Conservation (phyloP, 1,284 basidiomycete species). For the Boletus holoroseus region DNA sequence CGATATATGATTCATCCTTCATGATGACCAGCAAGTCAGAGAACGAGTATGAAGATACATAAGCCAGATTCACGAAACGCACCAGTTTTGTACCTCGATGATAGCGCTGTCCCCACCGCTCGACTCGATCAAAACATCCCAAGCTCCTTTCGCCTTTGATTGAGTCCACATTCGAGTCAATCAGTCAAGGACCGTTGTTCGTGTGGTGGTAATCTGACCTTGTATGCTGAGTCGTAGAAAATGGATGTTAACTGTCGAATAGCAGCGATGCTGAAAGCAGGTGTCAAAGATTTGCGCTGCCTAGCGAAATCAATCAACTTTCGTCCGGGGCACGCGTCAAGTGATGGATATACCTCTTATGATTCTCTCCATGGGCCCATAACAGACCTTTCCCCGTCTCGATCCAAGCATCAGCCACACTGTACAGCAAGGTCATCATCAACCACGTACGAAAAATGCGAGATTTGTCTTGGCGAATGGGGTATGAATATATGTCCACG, state of each 20-base stretch:
- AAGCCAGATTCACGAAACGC: neutral
- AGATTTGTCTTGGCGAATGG: constrained; percentile 37
- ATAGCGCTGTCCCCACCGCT: constrained; percentile 25
- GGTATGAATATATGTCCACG: constrained; percentile 43
- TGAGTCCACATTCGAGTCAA: neutral
- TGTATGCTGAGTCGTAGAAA: constrained; percentile 36
- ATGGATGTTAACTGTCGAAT: neutral
- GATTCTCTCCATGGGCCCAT: constrained; percentile 17
- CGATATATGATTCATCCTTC: constrained; percentile 46
- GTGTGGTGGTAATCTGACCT: constrained; percentile 22
- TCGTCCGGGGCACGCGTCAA: neutral
- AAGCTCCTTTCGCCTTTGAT: constrained; percentile 39
- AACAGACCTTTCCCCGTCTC: constrained; percentile 19
- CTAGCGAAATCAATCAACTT: constrained; percentile 17
- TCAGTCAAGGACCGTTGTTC: neutral
- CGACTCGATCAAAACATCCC: constrained; percentile 44
- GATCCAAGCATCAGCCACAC: neutral
- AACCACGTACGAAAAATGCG: constrained; percentile 39
- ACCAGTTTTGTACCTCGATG: constrained; percentile 46
- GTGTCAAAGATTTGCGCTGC: constrained; percentile 31
- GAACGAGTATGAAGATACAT: neutral
- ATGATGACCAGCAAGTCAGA: neutral
- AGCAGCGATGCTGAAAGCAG: neutral
- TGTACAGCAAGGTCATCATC: neutral
- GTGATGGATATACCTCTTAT: constrained; percentile 1